phyloP scores from a whole-genome alignment of 202 grass and related monocot species.

The Eragrostis tef region DNA sequence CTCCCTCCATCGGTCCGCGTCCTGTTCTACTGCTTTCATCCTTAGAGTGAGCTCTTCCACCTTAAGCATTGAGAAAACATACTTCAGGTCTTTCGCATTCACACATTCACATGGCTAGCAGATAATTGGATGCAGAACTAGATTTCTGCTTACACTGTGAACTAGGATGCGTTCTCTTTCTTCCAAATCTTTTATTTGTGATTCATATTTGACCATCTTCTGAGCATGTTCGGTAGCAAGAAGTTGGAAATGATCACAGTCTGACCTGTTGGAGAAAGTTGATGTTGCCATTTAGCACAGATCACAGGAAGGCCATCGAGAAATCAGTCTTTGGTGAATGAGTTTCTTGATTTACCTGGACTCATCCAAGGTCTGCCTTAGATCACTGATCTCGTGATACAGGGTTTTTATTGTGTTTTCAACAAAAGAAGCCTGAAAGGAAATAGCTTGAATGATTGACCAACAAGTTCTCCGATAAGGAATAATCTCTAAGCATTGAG shows the following conservation, averaged over 20 bases:
- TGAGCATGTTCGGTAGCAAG: conserved; percentile 47
- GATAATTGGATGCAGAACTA: conserved; percentile 15
- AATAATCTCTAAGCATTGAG: neutral
- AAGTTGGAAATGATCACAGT: conserved; percentile 60
- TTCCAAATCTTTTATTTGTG: conserved; percentile 59
- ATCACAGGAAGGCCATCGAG: neutral
- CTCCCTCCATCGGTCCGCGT: conserved; percentile 71
- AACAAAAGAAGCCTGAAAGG: conserved; percentile 61
- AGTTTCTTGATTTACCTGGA: conserved; percentile 62
- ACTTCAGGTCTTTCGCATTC: conserved; percentile 38
- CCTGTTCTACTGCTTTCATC: conserved; percentile 57
- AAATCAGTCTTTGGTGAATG: neutral
- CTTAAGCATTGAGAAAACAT: conserved; percentile 34
- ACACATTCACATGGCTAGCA: neutral
- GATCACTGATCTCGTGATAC: conserved; percentile 59
- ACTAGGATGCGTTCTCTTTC: conserved; percentile 55
- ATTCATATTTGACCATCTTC: conserved; percentile 55
- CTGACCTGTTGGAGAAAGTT: conserved; percentile 55
- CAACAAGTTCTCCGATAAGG: neutral
- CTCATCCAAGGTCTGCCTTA: conserved; percentile 56
- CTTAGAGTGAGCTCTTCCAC: conserved; percentile 55
- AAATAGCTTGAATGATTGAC: conserved; percentile 28
- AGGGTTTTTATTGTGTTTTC: conserved; percentile 72
- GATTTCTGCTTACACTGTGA: conserved; percentile 55
- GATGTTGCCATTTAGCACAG: neutral